Conservation (phyloP, 2,329 filamentous ascomycete species). For the Aspergillus latus region DNA sequence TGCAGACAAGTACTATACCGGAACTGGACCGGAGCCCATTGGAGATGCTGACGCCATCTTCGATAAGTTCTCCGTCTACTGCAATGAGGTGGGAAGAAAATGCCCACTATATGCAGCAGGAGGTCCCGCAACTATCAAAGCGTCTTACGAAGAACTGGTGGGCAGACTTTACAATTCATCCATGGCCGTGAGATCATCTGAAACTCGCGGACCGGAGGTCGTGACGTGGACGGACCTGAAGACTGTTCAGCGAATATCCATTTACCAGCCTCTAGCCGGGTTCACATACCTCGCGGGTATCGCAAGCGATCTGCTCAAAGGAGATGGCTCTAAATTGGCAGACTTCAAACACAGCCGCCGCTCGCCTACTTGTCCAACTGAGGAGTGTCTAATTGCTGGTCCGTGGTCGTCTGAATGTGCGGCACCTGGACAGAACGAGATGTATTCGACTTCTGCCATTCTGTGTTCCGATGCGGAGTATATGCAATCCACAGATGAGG, state of each 20-base stretch:
- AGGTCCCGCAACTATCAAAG: slow-evolving; percentile 30
- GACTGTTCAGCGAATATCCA: slow-evolving; percentile 27
- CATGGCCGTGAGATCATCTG: slow-evolving; percentile 32
- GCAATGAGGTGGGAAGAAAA: slow-evolving; percentile 27
- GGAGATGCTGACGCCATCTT: slow-evolving; percentile 39
- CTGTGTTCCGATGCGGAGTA: slow-evolving; percentile 34
- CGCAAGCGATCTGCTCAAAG: slow-evolving; percentile 26
- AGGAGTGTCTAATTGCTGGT: slow-evolving; percentile 30
- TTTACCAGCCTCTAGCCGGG: slow-evolving; percentile 34
- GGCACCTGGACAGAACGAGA: slow-evolving; percentile 26
- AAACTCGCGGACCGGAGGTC: slow-evolving; percentile 33
- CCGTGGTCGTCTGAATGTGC: slow-evolving; percentile 34
- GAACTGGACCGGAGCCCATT: slow-evolving; percentile 26
- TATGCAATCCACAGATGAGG: slow-evolving; percentile 20
- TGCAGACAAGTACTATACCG: slow-evolving; percentile 35
- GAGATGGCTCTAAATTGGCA: slow-evolving; percentile 30
- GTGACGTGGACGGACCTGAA: slow-evolving; percentile 39
- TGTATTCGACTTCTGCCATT: slow-evolving; percentile 32
- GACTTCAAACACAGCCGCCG: slow-evolving; percentile 32
- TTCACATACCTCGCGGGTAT: slow-evolving; percentile 31
- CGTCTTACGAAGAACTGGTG: slow-evolving; percentile 27
- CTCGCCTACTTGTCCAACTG: slow-evolving; percentile 28
- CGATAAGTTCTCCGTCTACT: slow-evolving; percentile 35
- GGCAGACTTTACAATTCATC: slow-evolving; percentile 27
- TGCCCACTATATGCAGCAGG: slow-evolving; percentile 35